phyloP scores from a whole-genome alignment of 2,329 filamentous ascomycete genomes.

The Colletotrichum sansevieriae region DNA sequence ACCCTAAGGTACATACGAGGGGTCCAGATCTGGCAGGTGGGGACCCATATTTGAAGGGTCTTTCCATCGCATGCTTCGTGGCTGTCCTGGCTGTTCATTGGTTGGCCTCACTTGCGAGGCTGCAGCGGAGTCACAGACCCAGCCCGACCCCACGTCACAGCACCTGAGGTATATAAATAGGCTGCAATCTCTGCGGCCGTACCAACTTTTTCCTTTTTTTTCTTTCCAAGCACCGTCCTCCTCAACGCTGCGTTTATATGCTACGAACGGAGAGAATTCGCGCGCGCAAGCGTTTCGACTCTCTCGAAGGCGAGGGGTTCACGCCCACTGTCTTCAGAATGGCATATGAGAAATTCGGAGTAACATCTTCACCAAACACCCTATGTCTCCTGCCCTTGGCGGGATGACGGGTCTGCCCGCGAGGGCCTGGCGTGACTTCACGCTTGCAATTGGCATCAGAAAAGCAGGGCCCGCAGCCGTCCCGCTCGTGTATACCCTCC shows the following conservation, averaged over 20 bases:
- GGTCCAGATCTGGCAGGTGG: conserved; percentile 37
- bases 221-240: conserved; percentile 78
- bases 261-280: conserved; percentile 76
- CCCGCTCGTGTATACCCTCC: conserved; percentile 43
- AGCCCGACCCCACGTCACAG: conserved; percentile 32
- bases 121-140: conserved; percentile 32
- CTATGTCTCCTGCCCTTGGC: conserved; percentile 57
- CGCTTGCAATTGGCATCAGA: conserved; percentile 94
- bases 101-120: conserved; percentile 41
- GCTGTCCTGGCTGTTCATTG: conserved; percentile 24
- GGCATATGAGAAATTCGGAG: conserved; percentile 99
- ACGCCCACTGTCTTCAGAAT: conserved; percentile 39
- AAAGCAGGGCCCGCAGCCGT: conserved; percentile 74
- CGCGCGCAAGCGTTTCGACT: conserved; percentile 45
- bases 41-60: conserved; percentile 23
- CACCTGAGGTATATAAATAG: conserved; percentile 23
- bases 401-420: conserved; percentile 76
- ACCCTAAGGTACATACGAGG: conserved; percentile 1
- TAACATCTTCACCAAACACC: conserved; percentile 79
- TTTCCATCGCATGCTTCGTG: background rate
- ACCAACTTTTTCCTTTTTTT: conserved; percentile 48
- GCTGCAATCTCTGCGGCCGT: conserved; percentile 19
- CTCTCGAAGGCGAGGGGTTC: conserved; percentile 41
- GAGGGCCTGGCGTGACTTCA: conserved; percentile 86
- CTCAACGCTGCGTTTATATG: conserved; percentile 97